Conservation (phyloP, 2,329 filamentous ascomycete genomes). For the Paraphaeosphaeria minitans region DNA sequence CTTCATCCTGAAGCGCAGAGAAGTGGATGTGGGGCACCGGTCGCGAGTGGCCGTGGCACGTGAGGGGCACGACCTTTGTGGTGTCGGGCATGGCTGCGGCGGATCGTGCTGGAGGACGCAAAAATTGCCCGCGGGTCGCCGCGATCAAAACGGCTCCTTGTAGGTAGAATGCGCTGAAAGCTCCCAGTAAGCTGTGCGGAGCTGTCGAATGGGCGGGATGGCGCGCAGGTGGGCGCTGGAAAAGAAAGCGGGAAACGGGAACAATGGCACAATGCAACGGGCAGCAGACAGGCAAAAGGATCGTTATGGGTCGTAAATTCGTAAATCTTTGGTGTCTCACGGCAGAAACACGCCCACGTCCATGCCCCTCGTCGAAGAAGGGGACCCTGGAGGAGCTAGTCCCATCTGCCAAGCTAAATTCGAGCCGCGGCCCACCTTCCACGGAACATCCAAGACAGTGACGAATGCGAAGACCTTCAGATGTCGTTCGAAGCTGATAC, state of each 20-base stretch:
- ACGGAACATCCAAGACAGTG: too few species aligned
- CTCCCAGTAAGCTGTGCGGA: background rate
- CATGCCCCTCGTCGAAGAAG: slow-evolving; percentile 17
- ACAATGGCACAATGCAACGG: slow-evolving; percentile 17
- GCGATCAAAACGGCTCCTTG: background rate
- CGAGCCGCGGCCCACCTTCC: slow-evolving; percentile 1
- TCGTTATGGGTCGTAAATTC: slow-evolving; percentile 41
- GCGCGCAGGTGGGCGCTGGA: background rate
- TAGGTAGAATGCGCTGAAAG: background rate
- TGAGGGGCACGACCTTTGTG: slow-evolving; percentile 78
- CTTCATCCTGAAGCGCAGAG: slow-evolving; percentile 80
- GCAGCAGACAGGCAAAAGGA: slow-evolving; percentile 25
- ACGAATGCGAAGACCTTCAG: too few species aligned
- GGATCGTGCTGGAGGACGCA: background rate
- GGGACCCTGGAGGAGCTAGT: slow-evolving; percentile 5
- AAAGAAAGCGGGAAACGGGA: slow-evolving; percentile 4
- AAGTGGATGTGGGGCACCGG: slow-evolving; percentile 92
- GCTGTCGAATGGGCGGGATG: background rate
- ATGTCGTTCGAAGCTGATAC: too few species aligned
- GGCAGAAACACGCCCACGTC: slow-evolving; percentile 14
- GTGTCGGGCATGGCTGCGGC: slow-evolving; percentile 43
- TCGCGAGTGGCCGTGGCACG: slow-evolving; percentile 91
- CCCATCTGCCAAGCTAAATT: background rate
- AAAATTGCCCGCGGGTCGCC: background rate
- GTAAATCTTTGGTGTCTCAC: slow-evolving; percentile 25